Conservation (phyloP, 257 asterid genomes). For the Prunella vulgaris region DNA sequence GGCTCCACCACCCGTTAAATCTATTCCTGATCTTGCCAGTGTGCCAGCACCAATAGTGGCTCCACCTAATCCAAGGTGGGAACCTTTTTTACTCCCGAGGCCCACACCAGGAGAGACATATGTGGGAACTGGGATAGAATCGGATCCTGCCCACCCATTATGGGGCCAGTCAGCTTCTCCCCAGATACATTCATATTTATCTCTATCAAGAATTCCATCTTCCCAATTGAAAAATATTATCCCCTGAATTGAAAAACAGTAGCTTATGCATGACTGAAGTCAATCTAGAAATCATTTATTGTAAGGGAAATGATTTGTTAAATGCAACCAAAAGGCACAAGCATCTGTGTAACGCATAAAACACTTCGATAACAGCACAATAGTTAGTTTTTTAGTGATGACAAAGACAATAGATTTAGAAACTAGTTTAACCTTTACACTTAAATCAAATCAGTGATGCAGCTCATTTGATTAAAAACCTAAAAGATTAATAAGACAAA, state of each 20-base stretch:
- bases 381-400: background rate
- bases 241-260: conserved; percentile 54
- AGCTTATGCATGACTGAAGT: conserved; percentile 6
- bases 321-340: background rate
- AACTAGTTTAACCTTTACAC: background rate
- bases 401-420: background rate
- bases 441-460: background rate
- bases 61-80: conserved; percentile 75
- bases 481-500: background rate
- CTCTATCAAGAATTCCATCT: conserved; percentile 48
- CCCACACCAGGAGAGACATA: conserved; percentile 77
- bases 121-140: conserved; percentile 68
- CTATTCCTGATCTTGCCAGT: conserved; percentile 48
- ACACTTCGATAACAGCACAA: conserved; percentile 11
- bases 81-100: conserved; percentile 67
- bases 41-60: conserved; percentile 66
- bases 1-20: conserved; percentile 50
- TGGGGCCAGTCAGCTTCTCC: conserved; percentile 94
- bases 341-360: background rate
- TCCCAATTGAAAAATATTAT: conserved; percentile 82
- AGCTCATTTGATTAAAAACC: background rate
- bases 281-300: background rate
- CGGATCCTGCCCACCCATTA: conserved; percentile 85
- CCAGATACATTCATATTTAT: conserved; percentile 73
- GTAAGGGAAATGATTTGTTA: background rate